Base-by-base conservation (phyloP, 805 yeast species). In the Wickerhamomyces subpelliculosus region DNA sequence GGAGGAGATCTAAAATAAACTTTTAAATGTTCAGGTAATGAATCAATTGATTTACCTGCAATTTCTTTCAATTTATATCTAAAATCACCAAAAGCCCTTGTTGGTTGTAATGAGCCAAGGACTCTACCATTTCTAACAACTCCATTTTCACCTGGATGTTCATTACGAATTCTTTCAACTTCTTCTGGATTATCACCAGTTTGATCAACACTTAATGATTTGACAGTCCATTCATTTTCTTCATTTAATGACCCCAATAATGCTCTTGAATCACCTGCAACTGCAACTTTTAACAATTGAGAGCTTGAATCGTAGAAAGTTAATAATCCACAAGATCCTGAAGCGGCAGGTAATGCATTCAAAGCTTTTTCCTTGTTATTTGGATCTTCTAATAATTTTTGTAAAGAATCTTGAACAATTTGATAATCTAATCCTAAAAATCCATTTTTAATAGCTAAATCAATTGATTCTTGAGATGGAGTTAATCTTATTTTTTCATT, bases 71-170 rank as follows among this genome's bases (percentile, higher is more conserved):
- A 73, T 57, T 93, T 93, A 57, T 87, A 93, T 44, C 96, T 74
- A 42, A 96, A 95, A 60, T 93, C 98, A 34, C 98, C 98, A 67
- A 93, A 93, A 1, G 97, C 95, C 52, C 98, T 72, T 0, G 96
- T 78, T 12, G 98, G 98, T 61, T 93, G 97, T 45, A 93, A 71
- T 10, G 93, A 78, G 0, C 98, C 98, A 48, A 93, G 70, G 10
- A 93, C 84, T 52, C 98, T 76, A 5, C 97, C 98, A 44, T 85
- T 77, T 46, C 84, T 71, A 26, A 90, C 73, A 32, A 81, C 95
- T 36, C 80, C 78, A 27, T 55, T 40, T 61, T 90, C 97, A 43
- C 80, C 80, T 1, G 98, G 98, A 62, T 93, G 98, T 61, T 89
- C 97, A 24, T 75, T 66, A 35, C 80, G 73, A 40, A 93, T 75